Base-by-base conservation (phyloP, 768 basidiomycete genomes). In the Agrocybe praecox region DNA sequence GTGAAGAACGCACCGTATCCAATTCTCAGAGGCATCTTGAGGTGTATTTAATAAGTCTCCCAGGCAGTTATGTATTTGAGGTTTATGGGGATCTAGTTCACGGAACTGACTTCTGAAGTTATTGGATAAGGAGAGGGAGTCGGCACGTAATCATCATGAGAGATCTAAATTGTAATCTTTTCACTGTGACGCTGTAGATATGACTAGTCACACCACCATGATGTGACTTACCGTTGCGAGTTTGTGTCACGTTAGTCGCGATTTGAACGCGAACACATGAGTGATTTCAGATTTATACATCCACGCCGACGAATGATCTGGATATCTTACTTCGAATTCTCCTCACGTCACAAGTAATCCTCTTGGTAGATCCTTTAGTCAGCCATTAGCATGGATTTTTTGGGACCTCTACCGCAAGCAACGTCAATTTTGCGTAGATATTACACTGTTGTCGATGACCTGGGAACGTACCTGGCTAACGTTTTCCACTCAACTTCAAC, bases 1-100 rank as follows among this genome's bases (percentile, higher is more conserved):
- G 22, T 19, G 22, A 29, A 45, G 32, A 17, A 53, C 66, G 55
- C 62, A 81, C 82, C 81, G 57, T 80, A 82, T 66, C 81, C 80
- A 55, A 82, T 55, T 61, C 69, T 57, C 34, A 69, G 59, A 18
- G 58, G 60, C 67, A 68, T 68, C 3, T 14, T 59, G 54, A 23
- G 33, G 32, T n/a, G 22, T n/a, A 29, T 4, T 29, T 4, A 29
- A 4, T 29, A 29, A 9, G 9, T 4, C n/a, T n/a, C n/a, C 26
- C 26, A 29, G 26, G 4, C 26, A 29, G 9, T 29, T 29, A 29
- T 29, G 26, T 9, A n/a, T n/a, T n/a, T n/a, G n/a, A n/a, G n/a
- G n/a, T n/a, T n/a, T n/a, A n/a, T n/a, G n/a, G n/a, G n/a, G n/a
- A n/a, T n/a, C n/a, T n/a, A n/a, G n/a, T n/a, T n/a, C n/a, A n/a